Conservation (phyloP, 176 grass and related monocot genomes). For the Coix lacrymajobi region DNA sequence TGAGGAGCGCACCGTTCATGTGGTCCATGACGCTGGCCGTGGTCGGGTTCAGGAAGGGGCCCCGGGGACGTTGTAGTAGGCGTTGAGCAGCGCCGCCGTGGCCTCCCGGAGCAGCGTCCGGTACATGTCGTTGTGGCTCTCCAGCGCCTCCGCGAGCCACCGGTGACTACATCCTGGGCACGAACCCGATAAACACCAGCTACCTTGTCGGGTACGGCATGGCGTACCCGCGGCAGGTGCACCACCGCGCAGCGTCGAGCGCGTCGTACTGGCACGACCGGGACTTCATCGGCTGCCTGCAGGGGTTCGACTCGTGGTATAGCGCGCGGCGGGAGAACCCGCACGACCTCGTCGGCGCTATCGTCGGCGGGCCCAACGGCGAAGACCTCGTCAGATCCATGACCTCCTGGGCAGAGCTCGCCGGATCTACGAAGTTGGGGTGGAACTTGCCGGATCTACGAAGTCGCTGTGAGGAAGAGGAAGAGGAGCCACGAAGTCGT, state of each 20-base stretch:
- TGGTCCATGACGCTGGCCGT: constrained; percentile 56
- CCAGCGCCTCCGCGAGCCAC: constrained; percentile 50
- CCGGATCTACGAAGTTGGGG: too few relatives aligned
- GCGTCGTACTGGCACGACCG: constrained; percentile 41
- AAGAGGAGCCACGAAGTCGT: too few relatives aligned
- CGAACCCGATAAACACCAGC: constrained; percentile 54
- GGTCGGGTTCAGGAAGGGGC: constrained; percentile 38
- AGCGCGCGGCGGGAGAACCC: constrained; percentile 46
- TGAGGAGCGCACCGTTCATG: constrained; percentile 52
- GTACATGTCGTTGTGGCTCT: constrained; percentile 58
- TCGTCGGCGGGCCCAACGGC: constrained; percentile 75
- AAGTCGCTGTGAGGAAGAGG: too few relatives aligned
- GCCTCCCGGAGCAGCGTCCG: constrained; percentile 77
- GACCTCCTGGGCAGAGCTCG: too few relatives aligned
- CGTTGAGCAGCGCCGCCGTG: constrained; percentile 74
- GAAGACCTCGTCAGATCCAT: constrained; percentile 67
- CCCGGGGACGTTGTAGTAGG: constrained; percentile 58
- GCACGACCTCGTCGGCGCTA: constrained; percentile 61
- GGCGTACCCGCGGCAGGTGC: constrained; percentile 49
- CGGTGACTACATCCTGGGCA: constrained; percentile 81
- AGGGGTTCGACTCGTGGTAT: constrained; percentile 77
- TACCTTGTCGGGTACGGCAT: constrained; percentile 70
- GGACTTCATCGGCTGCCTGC: constrained; percentile 74
- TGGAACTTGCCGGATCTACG: too few relatives aligned
- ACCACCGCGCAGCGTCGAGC: constrained; percentile 81